A percentile compares a stretch with the other conserved stretches of the same genome.
Evolutionary conservation across 352 stramenopile genomes (phyloP).

Genomic region (Phytophthora fragariaefolia): DNA sequence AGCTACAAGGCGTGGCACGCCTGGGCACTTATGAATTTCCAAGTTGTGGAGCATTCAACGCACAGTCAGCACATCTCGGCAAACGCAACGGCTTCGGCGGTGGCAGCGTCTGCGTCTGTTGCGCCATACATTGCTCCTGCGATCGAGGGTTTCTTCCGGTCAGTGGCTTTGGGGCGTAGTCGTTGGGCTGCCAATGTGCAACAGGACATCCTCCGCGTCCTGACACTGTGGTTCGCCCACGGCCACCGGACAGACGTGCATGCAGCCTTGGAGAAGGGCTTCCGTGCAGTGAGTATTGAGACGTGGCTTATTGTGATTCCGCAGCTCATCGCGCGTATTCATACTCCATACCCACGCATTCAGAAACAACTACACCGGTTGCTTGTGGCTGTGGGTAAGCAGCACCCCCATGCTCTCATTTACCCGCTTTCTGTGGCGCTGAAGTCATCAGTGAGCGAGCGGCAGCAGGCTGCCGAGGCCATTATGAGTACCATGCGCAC

Average conservation of each 20-base stretch:
- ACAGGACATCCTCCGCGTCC: conserved; percentile 98
- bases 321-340: conserved; percentile 94
- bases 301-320: conserved; percentile 99
- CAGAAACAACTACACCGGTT: conserved; percentile 89
- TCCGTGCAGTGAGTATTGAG: conserved; percentile 95
- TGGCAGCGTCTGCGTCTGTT: conserved; percentile 36
- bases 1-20: conserved; percentile 95
- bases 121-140: conserved; percentile 71
- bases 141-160: conserved; percentile 94
- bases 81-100: conserved; percentile 25
- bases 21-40: conserved; percentile 98
- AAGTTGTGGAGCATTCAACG: conserved; percentile 92
- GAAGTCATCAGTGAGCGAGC: conserved; percentile 93
- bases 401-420: conserved; percentile 98
- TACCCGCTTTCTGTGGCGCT: conserved; percentile 97
- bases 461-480: conserved; percentile 92
- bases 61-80: conserved; percentile 50
- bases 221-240: conserved; percentile 98
- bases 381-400: conserved; percentile 88
- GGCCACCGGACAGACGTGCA: conserved; percentile 93
- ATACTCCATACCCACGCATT: conserved; percentile 69
- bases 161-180: conserved; percentile 95
- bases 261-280: conserved; percentile 72
- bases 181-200: conserved; percentile 96
- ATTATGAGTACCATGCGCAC: conserved; percentile 96